Conservation (phyloP, 2,329 filamentous ascomycete species). For the Teratosphaeria nubilosa region DNA sequence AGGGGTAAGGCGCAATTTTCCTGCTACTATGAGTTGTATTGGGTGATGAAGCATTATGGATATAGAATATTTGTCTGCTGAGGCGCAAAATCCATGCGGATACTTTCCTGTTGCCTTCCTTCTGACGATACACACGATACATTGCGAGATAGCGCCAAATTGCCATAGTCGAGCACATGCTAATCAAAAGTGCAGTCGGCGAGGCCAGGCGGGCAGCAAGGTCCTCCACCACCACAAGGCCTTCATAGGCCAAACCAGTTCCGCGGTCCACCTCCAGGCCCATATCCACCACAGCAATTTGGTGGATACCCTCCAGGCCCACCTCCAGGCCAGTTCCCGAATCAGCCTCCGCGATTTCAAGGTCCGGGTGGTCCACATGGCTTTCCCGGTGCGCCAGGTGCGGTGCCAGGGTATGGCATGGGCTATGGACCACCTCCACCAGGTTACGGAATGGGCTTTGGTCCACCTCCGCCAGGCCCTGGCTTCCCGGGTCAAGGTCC, state of each 20-base stretch:
- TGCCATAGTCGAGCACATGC: background rate
- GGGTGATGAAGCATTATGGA: conserved; percentile 95
- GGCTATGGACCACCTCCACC: conserved; percentile 49
- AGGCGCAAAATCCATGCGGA: conserved; percentile 95
- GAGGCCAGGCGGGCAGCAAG: conserved; percentile 12
- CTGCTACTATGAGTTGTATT: conserved; percentile 16
- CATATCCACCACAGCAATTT: conserved; percentile 21
- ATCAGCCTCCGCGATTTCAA: conserved; percentile 36
- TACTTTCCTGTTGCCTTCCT: conserved; percentile 98
- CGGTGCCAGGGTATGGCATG: conserved; percentile 48
- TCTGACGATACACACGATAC: conserved; percentile 51
- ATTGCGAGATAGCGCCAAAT: background rate
- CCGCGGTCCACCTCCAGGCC: conserved; percentile 30
- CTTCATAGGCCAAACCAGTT: conserved; percentile 29
- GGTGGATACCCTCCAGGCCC: conserved; percentile 30
- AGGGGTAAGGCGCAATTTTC: conserved; percentile 66
- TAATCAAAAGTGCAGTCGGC: conserved; percentile 16
- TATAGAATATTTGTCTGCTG: conserved; percentile 73
- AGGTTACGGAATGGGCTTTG: conserved; percentile 22
- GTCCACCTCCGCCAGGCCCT: conserved; percentile 33
- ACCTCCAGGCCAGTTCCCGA: conserved; percentile 28
- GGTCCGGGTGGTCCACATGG: conserved; percentile 34
- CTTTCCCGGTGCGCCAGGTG: conserved; percentile 33
- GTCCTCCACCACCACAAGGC: conserved; percentile 24
- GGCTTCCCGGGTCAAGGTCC: conserved; percentile 42